Base-by-base conservation (phyloP, 805 yeast species). In the Lipomyces mesembrius region DNA sequence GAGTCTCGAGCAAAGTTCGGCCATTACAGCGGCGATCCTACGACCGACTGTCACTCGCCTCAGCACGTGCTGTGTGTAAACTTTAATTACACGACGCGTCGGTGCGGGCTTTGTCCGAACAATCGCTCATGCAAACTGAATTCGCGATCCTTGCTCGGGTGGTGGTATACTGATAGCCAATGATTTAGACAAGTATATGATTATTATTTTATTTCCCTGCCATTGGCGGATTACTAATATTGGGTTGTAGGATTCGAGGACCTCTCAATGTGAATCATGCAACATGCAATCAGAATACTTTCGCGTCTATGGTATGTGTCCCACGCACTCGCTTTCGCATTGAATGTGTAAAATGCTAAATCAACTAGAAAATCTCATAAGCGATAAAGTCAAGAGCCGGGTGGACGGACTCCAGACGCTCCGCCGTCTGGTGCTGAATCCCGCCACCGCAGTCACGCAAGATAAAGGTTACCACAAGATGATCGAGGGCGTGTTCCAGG, bases 311-410 rank as follows among this genome's bases (percentile, higher is more conserved):
- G 49, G 49, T 43, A 43, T 43, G 49, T 43, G 8, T 43, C 4
- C 25, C 20, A 43, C 49, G 49, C 22, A n/a, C 8, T 43, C 22
- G 49, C 20, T 43, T 43, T 43, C 49, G 22, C 22, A 43, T n/a
- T 43, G 20, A n/a, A 43, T 43, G 5, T 12, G 17, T 17, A 37
- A 37, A 35, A 37, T n/a, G 9, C 9, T n/a, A 17, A n/a, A 43
- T 43, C 55, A 52, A 22, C 20, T 25, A 64, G 67, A 63, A n/a
- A 57, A 55, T 9, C n/a, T 62, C 29, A 57, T 54, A 62, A 65
- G 69, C 14, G 66, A 65, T 25, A 72, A 68, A 49, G 56, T 66
- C 55, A 66, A 65, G 51, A 69, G 62, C 49, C 69, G 74, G 20
- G 32, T 55, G 1, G 69, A 61, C 3, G 74, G 72, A 3, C 53